Conservation (phyloP, 805 yeast genomes). For the Brettanomyces naardenensis region DNA sequence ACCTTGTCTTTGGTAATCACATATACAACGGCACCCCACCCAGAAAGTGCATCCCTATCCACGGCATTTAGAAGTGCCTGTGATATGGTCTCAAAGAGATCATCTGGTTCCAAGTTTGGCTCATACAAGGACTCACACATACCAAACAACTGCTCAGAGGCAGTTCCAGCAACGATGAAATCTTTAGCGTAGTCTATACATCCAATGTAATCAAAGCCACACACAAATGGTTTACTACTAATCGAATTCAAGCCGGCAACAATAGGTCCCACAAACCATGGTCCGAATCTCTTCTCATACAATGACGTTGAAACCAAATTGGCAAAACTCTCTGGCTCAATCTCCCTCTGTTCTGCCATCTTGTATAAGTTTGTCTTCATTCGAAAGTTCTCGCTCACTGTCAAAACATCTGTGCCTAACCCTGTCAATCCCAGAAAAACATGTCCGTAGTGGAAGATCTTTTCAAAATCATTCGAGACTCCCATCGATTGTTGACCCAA, state of each 20-base stretch:
- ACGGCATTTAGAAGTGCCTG: conserved; percentile 92
- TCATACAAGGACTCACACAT: conserved; percentile 97
- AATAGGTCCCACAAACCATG: conserved; percentile 93
- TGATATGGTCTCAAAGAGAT: conserved; percentile 88
- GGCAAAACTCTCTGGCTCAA: conserved; percentile 92
- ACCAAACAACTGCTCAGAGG: conserved; percentile 93
- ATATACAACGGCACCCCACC: conserved; percentile 98
- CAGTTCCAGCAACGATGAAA: conserved; percentile 93
- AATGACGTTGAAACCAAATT: conserved; percentile 84
- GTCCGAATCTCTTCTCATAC: conserved; percentile 90
- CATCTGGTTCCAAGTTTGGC: conserved; percentile 90
- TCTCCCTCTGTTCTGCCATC: conserved; percentile 81
- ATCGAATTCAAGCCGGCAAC: conserved; percentile 91
- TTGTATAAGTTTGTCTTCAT: conserved; percentile 82
- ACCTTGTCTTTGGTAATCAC: conserved; percentile 89
- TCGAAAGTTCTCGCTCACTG: conserved; percentile 75
- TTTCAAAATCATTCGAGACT: conserved; percentile 86
- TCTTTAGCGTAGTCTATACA: conserved; percentile 93
- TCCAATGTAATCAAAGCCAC: conserved; percentile 95
- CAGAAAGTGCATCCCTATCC: conserved; percentile 94
- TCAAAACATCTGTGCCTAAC: conserved; percentile 86
- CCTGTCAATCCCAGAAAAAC: conserved; percentile 92
- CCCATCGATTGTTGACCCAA: conserved; percentile 92
- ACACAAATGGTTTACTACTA: conserved; percentile 78
- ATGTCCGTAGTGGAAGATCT: conserved; percentile 79